Evolutionary conservation across 352 stramenopile genomes (phyloP).

Genomic region (Globisporangium uncinulatum): DNA sequence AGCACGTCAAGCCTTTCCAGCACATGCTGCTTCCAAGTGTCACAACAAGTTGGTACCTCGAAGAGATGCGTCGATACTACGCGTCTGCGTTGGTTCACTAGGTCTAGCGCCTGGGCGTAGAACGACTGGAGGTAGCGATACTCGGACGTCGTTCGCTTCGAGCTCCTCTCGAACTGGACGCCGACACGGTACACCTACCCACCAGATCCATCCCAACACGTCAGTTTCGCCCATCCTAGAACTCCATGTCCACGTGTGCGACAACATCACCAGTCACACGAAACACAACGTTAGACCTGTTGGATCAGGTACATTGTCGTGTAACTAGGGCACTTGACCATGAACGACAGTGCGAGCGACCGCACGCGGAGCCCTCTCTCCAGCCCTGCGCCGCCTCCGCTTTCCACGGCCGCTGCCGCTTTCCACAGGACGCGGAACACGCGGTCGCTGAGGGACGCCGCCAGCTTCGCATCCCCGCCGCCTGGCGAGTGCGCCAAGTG

Average conservation of each 20-base stretch:
- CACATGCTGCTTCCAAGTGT: not conserved
- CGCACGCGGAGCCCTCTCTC: constrained; percentile 34
- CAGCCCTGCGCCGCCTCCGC: not conserved
- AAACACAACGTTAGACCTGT: constrained; percentile 23
- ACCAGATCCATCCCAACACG: not conserved
- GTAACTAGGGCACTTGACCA: constrained; percentile 69
- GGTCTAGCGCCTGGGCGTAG: constrained; percentile 24
- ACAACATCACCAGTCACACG: not conserved
- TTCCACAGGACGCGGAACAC: constrained; percentile 74
- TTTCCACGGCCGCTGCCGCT: constrained; percentile 32
- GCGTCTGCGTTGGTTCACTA: constrained; percentile 7
- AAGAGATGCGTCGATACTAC: constrained; percentile 1
- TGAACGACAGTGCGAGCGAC: constrained; percentile 44
- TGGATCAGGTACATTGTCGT: constrained; percentile 52
- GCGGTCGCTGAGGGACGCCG: constrained; percentile 55
- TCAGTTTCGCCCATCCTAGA: too few relatives aligned
- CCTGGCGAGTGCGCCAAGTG: constrained; percentile 35
- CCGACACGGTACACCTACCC: constrained; percentile 51
- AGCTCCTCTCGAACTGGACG: constrained; percentile 49
- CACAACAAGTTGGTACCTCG: constrained; percentile 1
- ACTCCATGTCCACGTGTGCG: too few relatives aligned
- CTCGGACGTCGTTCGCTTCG: constrained; percentile 21
- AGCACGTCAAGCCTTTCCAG: too few relatives aligned
- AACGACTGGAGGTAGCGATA: constrained; percentile 28
- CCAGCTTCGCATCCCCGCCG: constrained; percentile 46